phyloP scores from a whole-genome alignment of 2,329 filamentous ascomycete species.

The Xylaria sp. region DNA sequence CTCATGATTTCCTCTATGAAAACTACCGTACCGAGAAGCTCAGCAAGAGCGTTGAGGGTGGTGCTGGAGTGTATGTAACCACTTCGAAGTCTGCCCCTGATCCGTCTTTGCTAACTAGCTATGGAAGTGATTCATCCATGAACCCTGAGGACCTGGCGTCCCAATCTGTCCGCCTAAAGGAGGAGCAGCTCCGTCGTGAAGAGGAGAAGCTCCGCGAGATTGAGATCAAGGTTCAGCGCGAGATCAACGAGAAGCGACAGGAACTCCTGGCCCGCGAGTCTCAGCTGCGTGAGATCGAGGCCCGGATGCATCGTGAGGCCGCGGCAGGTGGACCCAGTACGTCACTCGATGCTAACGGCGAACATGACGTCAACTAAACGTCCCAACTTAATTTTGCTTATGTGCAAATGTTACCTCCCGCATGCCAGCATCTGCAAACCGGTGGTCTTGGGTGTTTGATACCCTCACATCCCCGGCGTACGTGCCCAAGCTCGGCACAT shows the following conservation, averaged over 20 bases:
- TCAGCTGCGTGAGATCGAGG: constrained; percentile 97
- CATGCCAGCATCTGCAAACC: constrained; percentile 26
- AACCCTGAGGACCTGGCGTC: constrained; percentile 96
- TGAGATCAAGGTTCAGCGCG: constrained; percentile 97
- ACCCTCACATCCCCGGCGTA: constrained; percentile 24
- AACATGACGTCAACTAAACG: constrained; percentile 46
- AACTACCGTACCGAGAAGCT: constrained; percentile 99
- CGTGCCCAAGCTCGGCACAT: constrained; percentile 22
- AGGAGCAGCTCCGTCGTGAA: constrained; percentile 96
- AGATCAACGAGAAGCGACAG: constrained; percentile 99
- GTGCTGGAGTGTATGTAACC: constrained; percentile 72
- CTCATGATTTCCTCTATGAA: constrained; percentile 98
- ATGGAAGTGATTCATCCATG: constrained; percentile 72
- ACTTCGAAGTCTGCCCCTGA: background rate
- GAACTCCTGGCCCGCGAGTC: constrained; percentile 95
- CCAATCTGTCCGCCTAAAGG: constrained; percentile 97
- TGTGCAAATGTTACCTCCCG: constrained; percentile 26
- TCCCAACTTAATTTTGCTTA: constrained; percentile 15
- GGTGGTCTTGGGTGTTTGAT: constrained; percentile 32
- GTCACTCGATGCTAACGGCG: constrained; percentile 48
- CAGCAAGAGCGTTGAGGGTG: constrained; percentile 96
- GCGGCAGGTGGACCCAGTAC: constrained; percentile 35
- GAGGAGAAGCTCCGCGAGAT: constrained; percentile 99
- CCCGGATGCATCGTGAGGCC: constrained; percentile 82
- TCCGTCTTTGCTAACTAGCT: constrained; percentile 29